Conservation (phyloP, 164 flowering plant species). For the Hamamelis virginiana region DNA sequence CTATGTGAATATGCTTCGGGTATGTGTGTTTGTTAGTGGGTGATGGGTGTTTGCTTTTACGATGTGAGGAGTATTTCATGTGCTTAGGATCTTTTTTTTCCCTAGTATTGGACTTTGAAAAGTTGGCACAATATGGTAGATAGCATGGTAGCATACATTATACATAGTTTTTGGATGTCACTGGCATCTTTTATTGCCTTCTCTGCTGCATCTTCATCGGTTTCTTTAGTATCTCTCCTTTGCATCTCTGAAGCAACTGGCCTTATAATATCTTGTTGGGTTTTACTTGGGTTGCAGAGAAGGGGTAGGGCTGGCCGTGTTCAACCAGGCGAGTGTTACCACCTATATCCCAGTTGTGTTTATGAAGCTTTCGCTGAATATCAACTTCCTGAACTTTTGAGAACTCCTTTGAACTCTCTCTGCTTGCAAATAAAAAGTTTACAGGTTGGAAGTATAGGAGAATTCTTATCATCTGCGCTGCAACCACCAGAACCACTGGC, state of each 20-base stretch:
- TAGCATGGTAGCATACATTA: no score
- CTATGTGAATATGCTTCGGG: neutral
- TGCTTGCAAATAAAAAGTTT: slow-evolving; percentile 98
- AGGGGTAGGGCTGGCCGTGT: slow-evolving; percentile 99
- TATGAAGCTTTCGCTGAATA: slow-evolving; percentile 96
- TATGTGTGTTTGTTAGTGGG: neutral
- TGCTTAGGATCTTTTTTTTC: no score
- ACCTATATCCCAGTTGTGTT: slow-evolving; percentile 90
- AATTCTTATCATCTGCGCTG: slow-evolving; percentile 87
- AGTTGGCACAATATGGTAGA: no score
- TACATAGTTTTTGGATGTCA: no score
- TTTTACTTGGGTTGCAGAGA: slow-evolving; percentile 56
- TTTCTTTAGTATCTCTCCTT: neutral
- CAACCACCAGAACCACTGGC: slow-evolving; percentile 95
- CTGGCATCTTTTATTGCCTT: neutral
- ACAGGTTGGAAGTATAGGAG: slow-evolving; percentile 85
- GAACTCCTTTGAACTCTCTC: slow-evolving; percentile 98
- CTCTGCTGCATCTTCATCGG: neutral
- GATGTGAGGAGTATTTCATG: neutral
- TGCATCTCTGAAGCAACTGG: neutral
- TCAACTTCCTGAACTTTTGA: slow-evolving; percentile 96
- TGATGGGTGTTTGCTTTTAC: neutral
- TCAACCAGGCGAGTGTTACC: slow-evolving; percentile 98
- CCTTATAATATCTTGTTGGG: neutral
- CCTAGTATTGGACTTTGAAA: no score